Base-by-base conservation (phyloP, 2,329 filamentous ascomycete genomes). In the Arthrobotrys pseudoclavata region DNA sequence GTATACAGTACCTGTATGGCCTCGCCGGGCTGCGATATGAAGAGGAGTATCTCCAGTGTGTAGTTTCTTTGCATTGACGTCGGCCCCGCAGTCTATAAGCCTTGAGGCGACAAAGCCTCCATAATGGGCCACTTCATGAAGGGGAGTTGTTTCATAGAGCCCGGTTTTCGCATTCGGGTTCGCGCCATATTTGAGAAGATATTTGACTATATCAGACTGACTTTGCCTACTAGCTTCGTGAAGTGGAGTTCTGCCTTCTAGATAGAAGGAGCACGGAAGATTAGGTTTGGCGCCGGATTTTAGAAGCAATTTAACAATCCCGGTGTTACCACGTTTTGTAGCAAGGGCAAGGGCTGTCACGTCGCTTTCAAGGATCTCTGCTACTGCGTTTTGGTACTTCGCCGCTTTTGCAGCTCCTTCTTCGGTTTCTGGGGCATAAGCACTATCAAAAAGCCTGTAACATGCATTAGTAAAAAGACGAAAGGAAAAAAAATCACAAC, bases 211-310 rank as follows among this genome's bases (percentile, higher is more conserved):
- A 0, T 68, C 34, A 9, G 7, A 18, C 1, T 7, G 18, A 10
- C 55, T 47, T 31, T 31, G 31, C 13, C 12, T 60, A 24, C 70
- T 61, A 10, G 70, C 70, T 61, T 75, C 61, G 15, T 68, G 70
- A 10, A 75, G 50, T 40, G 70, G 70, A 4, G 62, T 75, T 29
- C 42, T 61, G 15, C 31, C 70, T 1, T 42, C 42, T 9, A 6
- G 7, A 15, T 60, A 72, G 5, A n/a, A 10, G 12, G 62, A 61
- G 42, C 70, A 75, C 34, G 18, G 31, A n/a, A 68, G 5, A n/a
- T 61, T 61, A 18, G 70, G 70, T 34, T 75, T 34, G 10, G 70
- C 70, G 20, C 55, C 26, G 9, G n/a, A 1, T 24, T 64, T n/a
- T 4, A 76, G 63, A 29, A 76, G 47, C 4, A 63, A 31, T 13